Base-by-base conservation (phyloP, 805 yeast genomes). In the Tetrapisispora arboricola region DNA sequence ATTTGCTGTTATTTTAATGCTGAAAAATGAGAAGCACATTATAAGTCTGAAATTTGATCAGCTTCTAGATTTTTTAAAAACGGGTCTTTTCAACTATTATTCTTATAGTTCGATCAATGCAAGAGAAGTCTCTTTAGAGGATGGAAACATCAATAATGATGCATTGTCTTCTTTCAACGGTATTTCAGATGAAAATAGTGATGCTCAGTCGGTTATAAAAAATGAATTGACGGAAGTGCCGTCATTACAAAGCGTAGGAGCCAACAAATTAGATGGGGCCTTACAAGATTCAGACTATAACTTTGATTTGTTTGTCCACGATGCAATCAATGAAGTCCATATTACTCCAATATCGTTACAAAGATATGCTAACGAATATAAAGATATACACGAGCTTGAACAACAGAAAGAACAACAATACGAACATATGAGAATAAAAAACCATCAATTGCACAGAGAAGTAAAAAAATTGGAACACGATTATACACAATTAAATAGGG, bases 1-100 rank as follows among this genome's bases (percentile, higher is more conserved):
- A 55, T 82, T 92, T 63, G 88, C 94, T 0, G 70, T 87, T 10
- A 86, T 85, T 35, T 67, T 92, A 47, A 77, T 92, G 79, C 58
- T 74, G 24, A 75, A 76, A 51, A 86, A 85, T 55, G 76, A 81
- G 40, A 65, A 65, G 2, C 70, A 66, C 33, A 63, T 92, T 17
- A 49, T 85, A 29, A 55, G 66, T 2, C 68, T 87, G 41, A 73
- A 73, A 37, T 87, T 90, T 64, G 97, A 92, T 60, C 72, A 75
- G 11, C 68, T 90, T 39, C 56, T 92, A 45, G 79, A 78, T 8
- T 90, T 74, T 54, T 68, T 90, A 54, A 88, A 90, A 64, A 87
- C 82, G 39, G 76, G 75, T 40, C 66, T 92, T 38, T 92, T 92
- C 57, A 79, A 76, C 51, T 69, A 73, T 43, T 88, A 86, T 57